Percentiles rank a stretch among this genome's conserved stretches.
These are phyloP conservation scores for Babesia divergens DNA, from an alignment of 169 alveolate species.

Conservation along the genomic window DNA sequence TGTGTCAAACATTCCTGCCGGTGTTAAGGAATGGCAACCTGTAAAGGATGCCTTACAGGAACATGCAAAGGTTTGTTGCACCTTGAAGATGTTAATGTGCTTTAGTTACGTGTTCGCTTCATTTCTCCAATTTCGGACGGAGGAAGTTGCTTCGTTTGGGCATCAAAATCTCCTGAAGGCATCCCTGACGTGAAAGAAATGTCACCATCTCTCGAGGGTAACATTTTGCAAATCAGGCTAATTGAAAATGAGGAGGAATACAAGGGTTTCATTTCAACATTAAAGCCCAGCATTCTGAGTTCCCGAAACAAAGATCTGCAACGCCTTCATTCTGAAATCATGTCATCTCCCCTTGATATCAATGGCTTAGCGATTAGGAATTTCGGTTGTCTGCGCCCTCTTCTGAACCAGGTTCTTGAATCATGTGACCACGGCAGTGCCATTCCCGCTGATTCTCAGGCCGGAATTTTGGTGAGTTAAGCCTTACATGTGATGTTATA, in stretches of 20 bases:
- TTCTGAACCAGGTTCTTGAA: constrained; percentile 42
- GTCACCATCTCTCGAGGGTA: constrained; percentile 16
- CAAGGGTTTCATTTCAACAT: constrained; percentile 38
- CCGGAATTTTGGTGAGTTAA: constrained; percentile 40
- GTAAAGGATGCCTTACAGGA: constrained; percentile 53
- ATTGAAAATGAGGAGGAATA: constrained; percentile 36
- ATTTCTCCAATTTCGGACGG: constrained; percentile 51
- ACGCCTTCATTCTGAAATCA: constrained; percentile 41
- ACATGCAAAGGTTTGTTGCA: constrained; percentile 11
- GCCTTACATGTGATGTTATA: not conserved
- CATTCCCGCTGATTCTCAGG: constrained; percentile 46
- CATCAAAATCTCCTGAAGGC: constrained; percentile 30
- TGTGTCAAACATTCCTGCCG: constrained; percentile 47
- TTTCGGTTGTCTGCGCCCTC: constrained; percentile 43
- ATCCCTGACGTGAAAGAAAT: constrained; percentile 28
- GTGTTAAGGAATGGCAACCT: constrained; percentile 27
- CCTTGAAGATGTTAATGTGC: not conserved
- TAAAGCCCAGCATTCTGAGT: constrained; percentile 50
- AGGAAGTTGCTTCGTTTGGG: constrained; percentile 59
- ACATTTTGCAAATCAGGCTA: constrained; percentile 11
- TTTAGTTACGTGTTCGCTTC: constrained; percentile 46
- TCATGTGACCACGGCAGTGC: constrained; percentile 33
- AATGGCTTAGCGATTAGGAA: constrained; percentile 35
- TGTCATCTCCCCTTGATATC: constrained; percentile 54
- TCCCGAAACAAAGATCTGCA: constrained; percentile 60